Evolutionary conservation across 805 yeast genomes (phyloP).

Genomic region (Candida takata): DNA sequence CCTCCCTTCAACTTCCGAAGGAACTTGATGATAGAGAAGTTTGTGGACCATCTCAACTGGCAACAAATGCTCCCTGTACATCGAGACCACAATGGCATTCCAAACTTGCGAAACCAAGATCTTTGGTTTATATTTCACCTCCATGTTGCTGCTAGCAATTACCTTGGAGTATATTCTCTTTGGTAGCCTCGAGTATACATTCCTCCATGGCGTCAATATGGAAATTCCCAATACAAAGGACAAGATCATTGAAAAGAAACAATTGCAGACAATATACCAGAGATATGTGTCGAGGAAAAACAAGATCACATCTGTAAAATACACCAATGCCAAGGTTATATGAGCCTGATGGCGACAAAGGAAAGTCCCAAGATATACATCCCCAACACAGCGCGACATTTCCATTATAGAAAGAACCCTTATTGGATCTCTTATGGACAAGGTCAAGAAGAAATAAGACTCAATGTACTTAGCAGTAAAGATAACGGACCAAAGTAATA

Average conservation of each 20-base stretch:
- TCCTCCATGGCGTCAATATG: slow-evolving; percentile 85
- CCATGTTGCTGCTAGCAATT: slow-evolving; percentile 35
- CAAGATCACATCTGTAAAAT: slow-evolving; percentile 56
- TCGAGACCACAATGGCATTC: slow-evolving; percentile 77
- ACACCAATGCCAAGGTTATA: slow-evolving; percentile 46
- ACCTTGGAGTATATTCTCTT: slow-evolving; percentile 69
- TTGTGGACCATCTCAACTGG: slow-evolving; percentile 67
- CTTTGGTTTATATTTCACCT: slow-evolving; percentile 38
- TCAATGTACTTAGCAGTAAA: slow-evolving; percentile 65
- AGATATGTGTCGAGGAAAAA: slow-evolving; percentile 78
- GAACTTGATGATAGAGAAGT: slow-evolving; percentile 43
- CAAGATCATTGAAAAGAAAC: slow-evolving; percentile 60
- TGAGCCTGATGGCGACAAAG: slow-evolving; percentile 54
- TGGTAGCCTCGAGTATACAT: slow-evolving; percentile 68
- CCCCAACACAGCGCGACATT: slow-evolving; percentile 59
- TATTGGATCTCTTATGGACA: slow-evolving; percentile 68
- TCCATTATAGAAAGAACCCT: slow-evolving; percentile 57
- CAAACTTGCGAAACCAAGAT: slow-evolving; percentile 62
- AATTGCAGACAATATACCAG: slow-evolving; percentile 81
- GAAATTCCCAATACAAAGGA: slow-evolving; percentile 77
- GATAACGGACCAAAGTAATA: slow-evolving; percentile 60
- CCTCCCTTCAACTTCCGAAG: slow-evolving; percentile 28
- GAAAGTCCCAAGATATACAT: slow-evolving; percentile 41
- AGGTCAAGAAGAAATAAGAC: slow-evolving; percentile 71
- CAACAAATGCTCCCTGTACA: slow-evolving; percentile 75